These are phyloP conservation scores for Neofusicoccum laricinum DNA, from an alignment of 2,329 filamentous ascomycete genomes.

Conservation along the genomic window DNA sequence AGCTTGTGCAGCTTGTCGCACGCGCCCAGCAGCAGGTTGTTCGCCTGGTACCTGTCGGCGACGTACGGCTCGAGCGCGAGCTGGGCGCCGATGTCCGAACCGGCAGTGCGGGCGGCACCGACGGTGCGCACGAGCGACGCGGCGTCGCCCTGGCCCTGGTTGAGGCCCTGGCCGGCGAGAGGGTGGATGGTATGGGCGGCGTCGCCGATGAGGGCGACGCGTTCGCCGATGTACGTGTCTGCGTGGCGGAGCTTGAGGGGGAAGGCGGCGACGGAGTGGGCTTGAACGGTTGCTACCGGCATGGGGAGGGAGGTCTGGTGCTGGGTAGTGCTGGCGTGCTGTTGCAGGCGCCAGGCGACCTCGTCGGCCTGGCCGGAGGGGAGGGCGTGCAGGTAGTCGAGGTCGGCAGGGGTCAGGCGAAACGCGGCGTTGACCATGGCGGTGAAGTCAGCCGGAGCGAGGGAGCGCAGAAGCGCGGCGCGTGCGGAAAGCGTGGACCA, in stretches of 20 bases:
- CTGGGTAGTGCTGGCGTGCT: conserved; percentile 62
- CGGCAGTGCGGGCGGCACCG: conserved; percentile 72
- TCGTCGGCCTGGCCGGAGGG: conserved; percentile 61
- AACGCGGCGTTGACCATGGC: conserved; percentile 94
- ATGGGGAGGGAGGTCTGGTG: conserved; percentile 54
- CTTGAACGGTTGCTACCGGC: conserved; percentile 67
- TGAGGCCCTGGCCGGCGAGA: conserved; percentile 89
- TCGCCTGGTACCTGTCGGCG: conserved; percentile 75
- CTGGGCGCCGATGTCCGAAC: conserved; percentile 79
- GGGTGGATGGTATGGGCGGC: conserved; percentile 95
- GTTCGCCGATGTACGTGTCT: conserved; percentile 86
- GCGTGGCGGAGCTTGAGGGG: conserved; percentile 88
- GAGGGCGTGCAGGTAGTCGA: conserved; percentile 76
- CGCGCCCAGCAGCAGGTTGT: conserved; percentile 72
- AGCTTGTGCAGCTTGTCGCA: conserved; percentile 91
- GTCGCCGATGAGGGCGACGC: conserved; percentile 89
- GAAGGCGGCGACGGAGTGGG: conserved; percentile 80
- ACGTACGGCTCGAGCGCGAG: conserved; percentile 80
- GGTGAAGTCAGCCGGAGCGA: conserved; percentile 70
- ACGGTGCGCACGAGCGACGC: conserved; percentile 74
- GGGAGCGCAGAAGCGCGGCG: conserved; percentile 73
- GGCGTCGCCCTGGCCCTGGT: conserved; percentile 88
- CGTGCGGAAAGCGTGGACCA: conserved; percentile 89
- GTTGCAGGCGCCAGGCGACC: conserved; percentile 48
- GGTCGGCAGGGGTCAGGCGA: conserved; percentile 72